Conservation (phyloP, 2,329 filamentous ascomycete species). For the Dendryphion nanum region DNA sequence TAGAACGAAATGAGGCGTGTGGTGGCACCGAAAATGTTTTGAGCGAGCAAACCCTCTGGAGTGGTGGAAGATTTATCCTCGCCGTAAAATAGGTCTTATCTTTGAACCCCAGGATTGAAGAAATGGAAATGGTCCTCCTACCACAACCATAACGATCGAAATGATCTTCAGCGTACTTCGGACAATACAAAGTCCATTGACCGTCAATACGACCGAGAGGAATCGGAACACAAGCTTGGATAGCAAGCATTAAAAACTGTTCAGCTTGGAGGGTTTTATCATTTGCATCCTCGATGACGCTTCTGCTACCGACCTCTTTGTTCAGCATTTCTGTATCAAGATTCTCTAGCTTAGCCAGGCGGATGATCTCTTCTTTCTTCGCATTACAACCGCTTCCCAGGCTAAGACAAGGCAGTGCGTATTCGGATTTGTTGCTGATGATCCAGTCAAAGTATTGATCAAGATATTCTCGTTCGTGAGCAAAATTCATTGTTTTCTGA, state of each 20-base stretch:
- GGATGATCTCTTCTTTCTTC: constrained; percentile 23
- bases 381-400: constrained; percentile 25
- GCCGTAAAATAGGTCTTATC: constrained; percentile 18
- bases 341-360: constrained; percentile 10
- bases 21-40: constrained; percentile 19
- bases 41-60: constrained; percentile 20
- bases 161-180: constrained; percentile 20
- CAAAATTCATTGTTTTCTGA: constrained; percentile 24
- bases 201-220: constrained; percentile 24
- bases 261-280: constrained; percentile 10
- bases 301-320: constrained; percentile 1
- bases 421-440: constrained; percentile 4
- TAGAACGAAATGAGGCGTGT: constrained; percentile 26
- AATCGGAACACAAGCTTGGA: constrained; percentile 22
- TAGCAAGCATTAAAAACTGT: constrained; percentile 15
- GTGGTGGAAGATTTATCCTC: constrained; percentile 25
- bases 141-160: constrained; percentile 29
- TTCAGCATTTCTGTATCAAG: constrained; percentile 2
- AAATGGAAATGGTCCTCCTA: constrained; percentile 22
- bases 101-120: constrained; percentile 14
- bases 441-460: constrained; percentile 11
- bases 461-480: constrained; percentile 21
- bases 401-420: constrained; percentile 21
- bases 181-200: constrained; percentile 26
- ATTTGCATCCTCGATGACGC: constrained; percentile 3